Evolutionary conservation across 768 basidiomycete species (phyloP), one percentile per base, ranked within the genome.

Genomic region (Leccinum rimulosum): DNA sequence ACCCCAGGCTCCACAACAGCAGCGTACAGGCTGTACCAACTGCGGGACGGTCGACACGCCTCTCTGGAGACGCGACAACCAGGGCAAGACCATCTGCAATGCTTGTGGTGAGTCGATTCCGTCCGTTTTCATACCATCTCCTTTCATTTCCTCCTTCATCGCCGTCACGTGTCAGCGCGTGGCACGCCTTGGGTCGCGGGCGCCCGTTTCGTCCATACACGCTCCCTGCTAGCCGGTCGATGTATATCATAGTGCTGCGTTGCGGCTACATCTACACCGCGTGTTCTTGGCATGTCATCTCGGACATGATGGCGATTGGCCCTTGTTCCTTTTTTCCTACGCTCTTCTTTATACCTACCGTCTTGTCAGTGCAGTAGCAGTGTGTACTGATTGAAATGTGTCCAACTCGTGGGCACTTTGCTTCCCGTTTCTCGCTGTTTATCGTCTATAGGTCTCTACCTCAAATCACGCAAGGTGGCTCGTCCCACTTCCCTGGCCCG

Each of bases 1-100:
- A n/a, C 47, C 53, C 36, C 72, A 68, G 50, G 61, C 66, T 49
- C 61, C 67, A 56, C 81, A 60, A 66, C 76, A 79, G 50, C 75
- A 80, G 33, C 79, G 81, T 33, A 71, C 69, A 7, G 65, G 69
- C 57, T 91, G 89, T 71, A 79, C 84, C 40, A 90, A 89, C 73
- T 91, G 93, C 74, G 85, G 85, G 17, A 87, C 88, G n/a, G 77
- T 80, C 6, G 82, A 84, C 62, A 92, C 91, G 57, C 91, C 92
- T 36, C 83, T 93, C 28, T 94, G 93, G 93, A 79, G 91, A 66
- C 82, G 91, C 65, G 91, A 91, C 70, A 77, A 81, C 48, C 85
- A 89, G 66, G 93, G 92, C 58, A 91, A 88, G 73, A 83, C 87
- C 52, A 84, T 94, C 69, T 95, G 93, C 79, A 94, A 94, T 73